Evolutionary conservation across 2,329 filamentous ascomycete genomes (phyloP), one percentile per base, ranked within the genome.

Genomic region (Aspergillus chevalieri): DNA sequence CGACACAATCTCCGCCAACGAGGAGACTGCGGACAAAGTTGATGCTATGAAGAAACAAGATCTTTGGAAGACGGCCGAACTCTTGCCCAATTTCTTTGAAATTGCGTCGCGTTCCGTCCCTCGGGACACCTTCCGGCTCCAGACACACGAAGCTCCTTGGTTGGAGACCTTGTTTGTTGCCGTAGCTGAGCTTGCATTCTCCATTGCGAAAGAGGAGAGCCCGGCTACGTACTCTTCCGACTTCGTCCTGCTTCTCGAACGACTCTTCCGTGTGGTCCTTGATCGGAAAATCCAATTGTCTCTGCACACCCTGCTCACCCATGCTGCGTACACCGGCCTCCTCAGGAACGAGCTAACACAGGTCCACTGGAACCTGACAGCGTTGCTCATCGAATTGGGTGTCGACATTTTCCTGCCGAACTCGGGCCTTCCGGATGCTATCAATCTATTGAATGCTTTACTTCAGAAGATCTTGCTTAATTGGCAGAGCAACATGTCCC

Each of bases 91-190:
- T 7, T 60, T 78, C 5, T 73, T 77, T 46, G 70, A 75, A 47
- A 68, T 75, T 49, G 72, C 74, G 3, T 69, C 73, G 21, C 68
- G 72, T 33, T 72, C 72, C 33, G 65, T 77, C 14, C 72, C 71
- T 15, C 65, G 72, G 49, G 66, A 71, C 49, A 68, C 69, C 9
- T 73, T 73, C 43, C 65, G 66, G 42, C 64, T 70, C 34, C 69
- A 74, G 54, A 68, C 68, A 6, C 61, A 69, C 21, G 77, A 79
- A 58, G 71, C 71, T 36, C 64, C 69, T 12, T 79, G 76, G 76
- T 57, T 80, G 45, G 74, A 77, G 57, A 68, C 67, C 2, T 61
- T 77, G n/a, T 78, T 78, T 48, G 66, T 70, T 21, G 64, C 64
- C 26, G 62, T 76, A 41, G 64, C 68, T 6, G 67, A 74, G 49